Base-by-base conservation (phyloP, 139 green algal species). In the Chlorella ohadii region DNA sequence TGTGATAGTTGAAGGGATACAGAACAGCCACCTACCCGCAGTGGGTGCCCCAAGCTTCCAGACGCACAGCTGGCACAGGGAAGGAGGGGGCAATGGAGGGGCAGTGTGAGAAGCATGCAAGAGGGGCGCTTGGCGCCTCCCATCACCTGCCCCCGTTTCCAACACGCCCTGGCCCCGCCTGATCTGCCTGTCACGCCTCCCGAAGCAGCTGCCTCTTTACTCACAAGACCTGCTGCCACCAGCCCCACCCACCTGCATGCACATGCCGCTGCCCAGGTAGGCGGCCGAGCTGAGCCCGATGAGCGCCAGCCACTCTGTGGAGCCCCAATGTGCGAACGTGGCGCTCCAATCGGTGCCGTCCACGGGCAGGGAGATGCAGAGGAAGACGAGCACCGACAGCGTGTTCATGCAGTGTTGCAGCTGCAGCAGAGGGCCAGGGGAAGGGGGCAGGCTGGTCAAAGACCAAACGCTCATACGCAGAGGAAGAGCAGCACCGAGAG, bases 361-460 rank as follows among this genome's bases (percentile, higher is more conserved):
- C 11, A 82, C 23, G 34, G 76, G 76, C 76, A 82, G 36, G 57
- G 57, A 57, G 76, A 82, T 38, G 19, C 36, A 39, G 1, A 82
- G 59, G 76, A 70, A 82, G 25, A 82, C 9, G 11, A 82, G 76
- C 36, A 82, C 28, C 0, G 57, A 72, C 4, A 28, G 25, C 22
- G 27, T 61, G 76, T 82, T 82, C 76, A 82, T 82, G 31, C 28
- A 31, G 76, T 82, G 76, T 63, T 82, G 76, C 56, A 82, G 76
- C 76, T 71, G 71, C 71, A 41, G 25, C 28, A 64, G 41, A 59
- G 51, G 51, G 51, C 2, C 11, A 44, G 20, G 38, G 41, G 16
- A 27, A 34, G 71, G 20, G 38, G 41, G 71, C 27, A 64, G 41
- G 71, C 70, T 39, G 56, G 70, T 34, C 20, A 28, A 34, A 6